Base-by-base conservation (phyloP, 768 basidiomycete species). In the Lepiota brunneoincarnata region DNA sequence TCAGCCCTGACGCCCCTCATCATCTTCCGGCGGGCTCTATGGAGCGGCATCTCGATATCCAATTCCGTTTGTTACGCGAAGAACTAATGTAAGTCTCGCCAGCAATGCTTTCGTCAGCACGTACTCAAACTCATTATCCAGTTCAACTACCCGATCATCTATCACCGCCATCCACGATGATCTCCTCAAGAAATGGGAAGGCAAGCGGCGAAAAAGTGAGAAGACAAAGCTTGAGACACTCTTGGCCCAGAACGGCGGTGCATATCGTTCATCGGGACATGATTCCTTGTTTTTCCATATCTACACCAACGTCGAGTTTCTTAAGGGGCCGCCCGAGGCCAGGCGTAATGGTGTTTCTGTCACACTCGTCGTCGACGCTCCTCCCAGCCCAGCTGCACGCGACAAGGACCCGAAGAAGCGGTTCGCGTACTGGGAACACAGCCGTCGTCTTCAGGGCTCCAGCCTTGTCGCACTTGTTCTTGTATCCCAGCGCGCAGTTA, bases 391-490 rank as follows among this genome's bases (percentile, higher is more conserved):
- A 36, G 81, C 85, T 4, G 75, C 84, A 20, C 65, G 75, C 39
- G 20, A 62, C 1, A 65, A 72, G 38, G 28, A 49, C n/a, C 6
- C 69, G 2, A 62, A 62, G 20, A 68, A 63, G 14, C 79, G 87
- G 6, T 69, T 60, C 1, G 67, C 70, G 3, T 89, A 77, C 63
- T 90, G 87, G 89, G 77, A 87, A 59, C 74, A 75, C 5, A 84
- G 84, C 54, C 74, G 84, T 0, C 75, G 90, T 9, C 72, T 79
- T 47, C 74, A 76, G 55, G 86, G 89, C 47, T 49, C 35, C 1
- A 80, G 79, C 15, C 78, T 91, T 15, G 74, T 91, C 14, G 87
- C 79, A 5, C 75, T 89, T 5, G 64, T 87, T 12, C 81, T 80
- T 75, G 63, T 73, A 45, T 66, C 61, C 0, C 59, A 58, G 52